A percentile compares a stretch with the other conserved stretches of the same genome.
Conservation (phyloP, 2,329 filamentous ascomycete genomes). For the Trichoderma lentiforme region DNA sequence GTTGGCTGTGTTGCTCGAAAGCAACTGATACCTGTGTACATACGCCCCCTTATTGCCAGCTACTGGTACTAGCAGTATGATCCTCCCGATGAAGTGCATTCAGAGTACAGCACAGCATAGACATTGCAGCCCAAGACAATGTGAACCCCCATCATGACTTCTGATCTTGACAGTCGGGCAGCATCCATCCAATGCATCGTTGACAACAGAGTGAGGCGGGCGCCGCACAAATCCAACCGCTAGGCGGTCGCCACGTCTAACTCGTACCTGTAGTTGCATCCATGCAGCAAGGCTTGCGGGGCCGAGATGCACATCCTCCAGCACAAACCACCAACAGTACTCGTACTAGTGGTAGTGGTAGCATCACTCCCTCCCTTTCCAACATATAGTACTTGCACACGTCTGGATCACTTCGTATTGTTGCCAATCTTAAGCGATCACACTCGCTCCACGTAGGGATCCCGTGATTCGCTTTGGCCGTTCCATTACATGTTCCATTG, state of each 20-base stretch:
- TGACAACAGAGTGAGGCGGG: neutral
- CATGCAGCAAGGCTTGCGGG: constrained; percentile 15
- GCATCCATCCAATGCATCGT: neutral
- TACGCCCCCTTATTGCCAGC: neutral
- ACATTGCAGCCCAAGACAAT: neutral
- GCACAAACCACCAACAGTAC: neutral
- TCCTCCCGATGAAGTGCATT: neutral
- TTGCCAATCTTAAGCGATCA: neutral
- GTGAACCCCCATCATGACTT: neutral
- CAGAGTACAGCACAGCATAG: neutral
- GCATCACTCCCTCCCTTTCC: neutral
- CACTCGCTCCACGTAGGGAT: neutral
- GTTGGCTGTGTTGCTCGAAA: neutral
- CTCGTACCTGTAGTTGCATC: neutral
- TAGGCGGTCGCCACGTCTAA: constrained; percentile 16
- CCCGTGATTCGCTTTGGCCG: neutral
- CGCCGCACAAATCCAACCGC: constrained; percentile 7
- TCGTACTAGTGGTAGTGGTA: neutral
- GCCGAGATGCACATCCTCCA: neutral
- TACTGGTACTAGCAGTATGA: neutral
- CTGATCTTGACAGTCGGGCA: constrained; percentile 1
- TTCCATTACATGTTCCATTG: neutral
- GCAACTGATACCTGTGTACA: neutral
- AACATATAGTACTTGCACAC: neutral
- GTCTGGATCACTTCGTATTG: neutral